phyloP scores from a whole-genome alignment of 164 flowering plant genomes.

The Aristolochia fimbriata region DNA sequence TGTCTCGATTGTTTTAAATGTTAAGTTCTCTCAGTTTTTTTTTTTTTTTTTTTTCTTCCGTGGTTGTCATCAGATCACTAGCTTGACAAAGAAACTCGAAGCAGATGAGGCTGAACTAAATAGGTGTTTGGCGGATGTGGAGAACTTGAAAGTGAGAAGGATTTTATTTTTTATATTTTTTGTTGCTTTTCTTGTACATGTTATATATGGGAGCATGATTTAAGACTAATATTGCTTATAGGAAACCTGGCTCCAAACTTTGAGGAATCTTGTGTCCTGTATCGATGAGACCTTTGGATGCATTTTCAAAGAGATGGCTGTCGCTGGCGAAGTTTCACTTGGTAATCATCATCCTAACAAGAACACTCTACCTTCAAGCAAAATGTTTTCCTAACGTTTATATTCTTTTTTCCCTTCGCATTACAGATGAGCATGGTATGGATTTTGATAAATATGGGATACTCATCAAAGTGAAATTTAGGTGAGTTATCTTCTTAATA shows the following conservation, averaged over 20 bases:
- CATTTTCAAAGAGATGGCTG: conserved; percentile 95
- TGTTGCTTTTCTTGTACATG: not conserved
- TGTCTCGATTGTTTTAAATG: no score
- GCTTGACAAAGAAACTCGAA: conserved; percentile 36
- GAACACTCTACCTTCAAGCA: not conserved
- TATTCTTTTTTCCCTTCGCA: conserved; percentile 4
- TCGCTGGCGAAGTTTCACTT: conserved; percentile 93
- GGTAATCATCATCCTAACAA: conserved; percentile 26
- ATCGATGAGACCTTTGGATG: conserved; percentile 83
- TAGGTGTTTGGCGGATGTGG: conserved; percentile 40
- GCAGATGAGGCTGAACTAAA: conserved; percentile 37
- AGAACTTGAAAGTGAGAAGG: conserved; percentile 48
- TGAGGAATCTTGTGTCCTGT: conserved; percentile 68
- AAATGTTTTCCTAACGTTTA: conserved; percentile 1
- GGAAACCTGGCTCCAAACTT: conserved; percentile 84
- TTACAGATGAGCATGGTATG: conserved; percentile 72
- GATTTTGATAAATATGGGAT: conserved; percentile 87
- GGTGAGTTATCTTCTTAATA: conserved; percentile 31
- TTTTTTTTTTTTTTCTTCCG: no score
- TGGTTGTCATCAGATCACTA: conserved; percentile 40
- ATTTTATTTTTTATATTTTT: not conserved
- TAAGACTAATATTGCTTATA: conserved; percentile 17
- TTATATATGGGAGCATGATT: not conserved
- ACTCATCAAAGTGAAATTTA: conserved; percentile 93
- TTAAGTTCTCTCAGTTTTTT: no score